Evolutionary conservation across 805 yeast genomes (phyloP).

Genomic region (Ogataea methanolica): DNA sequence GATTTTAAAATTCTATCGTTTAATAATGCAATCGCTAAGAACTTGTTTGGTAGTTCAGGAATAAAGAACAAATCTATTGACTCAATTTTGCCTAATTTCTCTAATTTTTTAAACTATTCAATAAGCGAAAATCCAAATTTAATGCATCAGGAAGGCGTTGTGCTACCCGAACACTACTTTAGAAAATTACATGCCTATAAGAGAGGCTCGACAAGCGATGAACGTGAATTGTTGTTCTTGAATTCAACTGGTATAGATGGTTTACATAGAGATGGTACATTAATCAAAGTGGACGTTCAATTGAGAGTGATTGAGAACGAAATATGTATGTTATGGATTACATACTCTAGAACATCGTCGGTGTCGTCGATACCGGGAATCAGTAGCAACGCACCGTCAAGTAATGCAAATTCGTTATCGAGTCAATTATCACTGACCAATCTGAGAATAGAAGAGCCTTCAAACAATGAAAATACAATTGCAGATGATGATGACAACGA

Average conservation of each 20-base stretch:
- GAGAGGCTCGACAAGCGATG: constrained; percentile 27
- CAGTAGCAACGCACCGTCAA: not conserved
- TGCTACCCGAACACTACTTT: constrained; percentile 88
- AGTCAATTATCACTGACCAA: not conserved
- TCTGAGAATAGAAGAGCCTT: not conserved
- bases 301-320: constrained; percentile 61
- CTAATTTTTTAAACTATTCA: constrained; percentile 40
- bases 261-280: constrained; percentile 63
- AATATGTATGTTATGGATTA: constrained; percentile 74
- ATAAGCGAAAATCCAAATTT: constrained; percentile 36
- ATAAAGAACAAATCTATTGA: constrained; percentile 47
- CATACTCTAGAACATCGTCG: constrained; percentile 56
- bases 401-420: not conserved
- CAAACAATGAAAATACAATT: not conserved
- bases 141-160: constrained; percentile 56
- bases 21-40: constrained; percentile 73
- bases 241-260: constrained; percentile 67
- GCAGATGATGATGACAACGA: not conserved
- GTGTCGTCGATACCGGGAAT: not conserved
- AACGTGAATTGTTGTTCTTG: constrained; percentile 47
- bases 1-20: constrained; percentile 57
- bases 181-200: constrained; percentile 55
- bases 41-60: constrained; percentile 66
- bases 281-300: constrained; percentile 71
- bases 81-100: constrained; percentile 59